These are phyloP conservation scores for Emericellopsis atlantica DNA, from an alignment of 2,329 filamentous ascomycete genomes.

Conservation along the genomic window DNA sequence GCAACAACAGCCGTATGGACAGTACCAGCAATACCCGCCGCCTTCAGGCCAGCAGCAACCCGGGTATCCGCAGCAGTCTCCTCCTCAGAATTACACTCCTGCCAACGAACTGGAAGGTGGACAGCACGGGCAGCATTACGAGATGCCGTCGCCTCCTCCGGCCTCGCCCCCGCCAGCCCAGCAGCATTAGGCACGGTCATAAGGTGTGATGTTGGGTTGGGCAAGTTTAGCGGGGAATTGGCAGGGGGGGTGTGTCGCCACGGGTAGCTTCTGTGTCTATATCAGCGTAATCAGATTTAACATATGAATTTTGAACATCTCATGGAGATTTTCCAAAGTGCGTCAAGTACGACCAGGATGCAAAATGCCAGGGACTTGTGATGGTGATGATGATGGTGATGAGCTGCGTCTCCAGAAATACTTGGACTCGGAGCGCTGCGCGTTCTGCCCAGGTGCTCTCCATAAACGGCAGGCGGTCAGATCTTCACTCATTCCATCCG, in stretches of 20 bases:
- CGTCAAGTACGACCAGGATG: too few relatives aligned
- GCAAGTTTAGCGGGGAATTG: too few relatives aligned
- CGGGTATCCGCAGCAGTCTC: not conserved
- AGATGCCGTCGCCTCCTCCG: not conserved
- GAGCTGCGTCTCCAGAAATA: too few relatives aligned
- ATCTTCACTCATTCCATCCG: slow-evolving; percentile 1
- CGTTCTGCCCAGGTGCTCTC: not conserved
- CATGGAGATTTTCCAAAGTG: too few relatives aligned
- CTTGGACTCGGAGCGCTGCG: too few relatives aligned
- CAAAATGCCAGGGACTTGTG: too few relatives aligned
- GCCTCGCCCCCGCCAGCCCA: not conserved
- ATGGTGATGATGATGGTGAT: too few relatives aligned
- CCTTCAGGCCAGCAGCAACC: not conserved
- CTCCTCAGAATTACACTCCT: not conserved
- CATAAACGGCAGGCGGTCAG: slow-evolving; percentile 6
- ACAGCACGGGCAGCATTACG: not conserved
- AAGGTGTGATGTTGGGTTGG: too few relatives aligned
- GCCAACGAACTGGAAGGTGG: not conserved
- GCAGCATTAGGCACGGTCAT: not conserved
- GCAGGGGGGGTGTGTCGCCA: too few relatives aligned
- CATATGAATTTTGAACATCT: too few relatives aligned
- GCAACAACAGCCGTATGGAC: slow-evolving; percentile 10
- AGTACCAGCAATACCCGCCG: slow-evolving; percentile 6
- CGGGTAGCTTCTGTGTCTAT: too few relatives aligned
- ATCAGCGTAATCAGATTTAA: too few relatives aligned